A percentile compares a stretch with the other conserved stretches of the same genome.
Conservation (phyloP, 768 basidiomycete species). For the Boletus vinaceobasis region DNA sequence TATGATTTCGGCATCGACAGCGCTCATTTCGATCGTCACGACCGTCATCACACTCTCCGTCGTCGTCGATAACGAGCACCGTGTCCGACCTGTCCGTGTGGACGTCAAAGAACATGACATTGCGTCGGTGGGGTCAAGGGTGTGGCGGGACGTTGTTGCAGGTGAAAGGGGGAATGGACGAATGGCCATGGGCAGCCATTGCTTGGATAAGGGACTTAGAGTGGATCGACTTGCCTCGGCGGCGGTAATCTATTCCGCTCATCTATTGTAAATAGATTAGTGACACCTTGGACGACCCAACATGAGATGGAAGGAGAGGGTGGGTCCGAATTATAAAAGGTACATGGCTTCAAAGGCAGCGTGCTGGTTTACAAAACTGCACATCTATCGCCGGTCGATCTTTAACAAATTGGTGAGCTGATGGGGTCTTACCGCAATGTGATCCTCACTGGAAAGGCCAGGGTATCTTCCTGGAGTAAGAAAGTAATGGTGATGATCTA, state of each 20-base stretch:
- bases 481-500: not conserved
- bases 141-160: conserved; percentile 9
- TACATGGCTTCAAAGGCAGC: not conserved
- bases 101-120: conserved; percentile 34
- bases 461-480: not conserved
- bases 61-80: conserved; percentile 65
- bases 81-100: conserved; percentile 63
- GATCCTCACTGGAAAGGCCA: not conserved
- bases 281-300: not conserved
- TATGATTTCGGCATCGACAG: conserved; percentile 79
- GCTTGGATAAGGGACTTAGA: conserved; percentile 10
- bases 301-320: not conserved
- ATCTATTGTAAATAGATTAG: not conserved
- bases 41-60: conserved; percentile 58
- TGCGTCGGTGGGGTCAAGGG: conserved; percentile 13
- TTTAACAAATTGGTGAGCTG: not conserved
- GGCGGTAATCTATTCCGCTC: conserved; percentile 5
- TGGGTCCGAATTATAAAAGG: not conserved
- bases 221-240: not conserved
- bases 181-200: conserved; percentile 4
- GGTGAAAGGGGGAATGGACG: not conserved
- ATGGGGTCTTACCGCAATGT: not conserved
- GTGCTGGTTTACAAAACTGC: not conserved
- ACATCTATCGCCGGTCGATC: not conserved
- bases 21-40: conserved; percentile 64